Base-by-base conservation (phyloP, 345 rosid genomes). In the Citrus medica region DNA sequence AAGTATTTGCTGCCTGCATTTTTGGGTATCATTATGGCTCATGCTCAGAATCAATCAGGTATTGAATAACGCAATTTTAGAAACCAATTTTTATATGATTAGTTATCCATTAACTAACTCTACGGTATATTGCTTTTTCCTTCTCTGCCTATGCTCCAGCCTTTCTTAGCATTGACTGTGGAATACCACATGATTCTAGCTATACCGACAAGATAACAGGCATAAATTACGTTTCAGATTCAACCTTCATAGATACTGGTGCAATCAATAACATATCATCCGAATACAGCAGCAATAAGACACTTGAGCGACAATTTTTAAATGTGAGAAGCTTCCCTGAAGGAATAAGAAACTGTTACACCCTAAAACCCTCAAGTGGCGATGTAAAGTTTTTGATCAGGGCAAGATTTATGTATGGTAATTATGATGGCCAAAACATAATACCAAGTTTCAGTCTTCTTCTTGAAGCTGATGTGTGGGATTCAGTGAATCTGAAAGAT, bases 361-460 rank as follows among this genome's bases (percentile, higher is more conserved):
- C 46, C 6, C 0, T 84, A 7, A 25, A 35, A 24, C 77, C 63
- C 3, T 0, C 7, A 0, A 21, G 4, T 1, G 25, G 65, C 2
- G n/a, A 55, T 33, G 3, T 0, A 4, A 84, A 74, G 62, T 62
- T 51, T 65, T 13, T 84, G 25, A 72, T 84, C 32, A 61, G 84
- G 64, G 82, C 84, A 1, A 35, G 46, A 14, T 84, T 81, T 67
- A 10, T 67, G 71, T 78, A 84, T 55, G 86, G 86, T 2, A 78
- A 81, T 59, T 84, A 84, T 30, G 84, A 84, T 24, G 68, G 61
- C 22, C 28, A 6, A 0, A 24, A 21, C 14, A 5, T 59, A 24
- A 6, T 32, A 1, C 87, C 77, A 1, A 74, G 37, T 8, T 74
- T 74, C 25, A 32, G 24, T 22, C 10, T 84, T 9, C 51, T 76